Evolutionary conservation across 2,329 filamentous ascomycete species (phyloP).

Genomic region (Ophiocordyceps camponoti-floridani): DNA sequence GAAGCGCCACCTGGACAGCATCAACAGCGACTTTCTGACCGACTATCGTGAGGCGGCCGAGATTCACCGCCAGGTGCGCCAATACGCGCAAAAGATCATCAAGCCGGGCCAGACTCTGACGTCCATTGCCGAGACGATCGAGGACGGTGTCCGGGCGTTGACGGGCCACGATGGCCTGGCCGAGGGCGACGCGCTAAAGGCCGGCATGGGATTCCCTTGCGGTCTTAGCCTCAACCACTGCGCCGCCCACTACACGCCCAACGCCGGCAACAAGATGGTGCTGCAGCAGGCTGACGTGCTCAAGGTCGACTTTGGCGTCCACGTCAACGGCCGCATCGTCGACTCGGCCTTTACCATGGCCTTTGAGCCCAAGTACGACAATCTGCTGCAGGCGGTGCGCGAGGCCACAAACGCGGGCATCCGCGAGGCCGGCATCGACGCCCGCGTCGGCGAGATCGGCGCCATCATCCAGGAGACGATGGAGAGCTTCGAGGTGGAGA

Average conservation of each 20-base stretch:
- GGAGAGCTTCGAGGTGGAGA: constrained; percentile 82
- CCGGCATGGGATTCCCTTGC: constrained; percentile 74
- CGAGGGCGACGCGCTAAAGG: constrained; percentile 61
- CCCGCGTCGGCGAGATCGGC: constrained; percentile 71
- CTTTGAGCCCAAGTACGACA: constrained; percentile 59
- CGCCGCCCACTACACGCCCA: constrained; percentile 75
- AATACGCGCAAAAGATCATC: constrained; percentile 65
- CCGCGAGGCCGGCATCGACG: constrained; percentile 73
- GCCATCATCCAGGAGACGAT: constrained; percentile 75
- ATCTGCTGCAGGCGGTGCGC: constrained; percentile 53
- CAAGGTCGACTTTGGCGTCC: constrained; percentile 71
- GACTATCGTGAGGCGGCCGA: constrained; percentile 79
- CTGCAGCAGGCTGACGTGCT: constrained; percentile 58
- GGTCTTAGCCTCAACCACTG: constrained; percentile 73
- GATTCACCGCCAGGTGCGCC: constrained; percentile 72
- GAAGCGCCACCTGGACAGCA: constrained; percentile 65
- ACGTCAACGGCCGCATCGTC: constrained; percentile 64
- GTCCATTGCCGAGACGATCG: constrained; percentile 75
- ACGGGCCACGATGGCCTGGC: constrained; percentile 60
- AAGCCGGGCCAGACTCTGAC: constrained; percentile 67
- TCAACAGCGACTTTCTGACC: constrained; percentile 61
- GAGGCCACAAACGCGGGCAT: constrained; percentile 75
- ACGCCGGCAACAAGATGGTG: constrained; percentile 66
- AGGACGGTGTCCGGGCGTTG: constrained; percentile 60
- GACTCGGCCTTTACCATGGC: constrained; percentile 68